Evolutionary conservation across 192 early-diverging fungal genomes (phyloP).

Genomic region (Entomortierella beljakovae): DNA sequence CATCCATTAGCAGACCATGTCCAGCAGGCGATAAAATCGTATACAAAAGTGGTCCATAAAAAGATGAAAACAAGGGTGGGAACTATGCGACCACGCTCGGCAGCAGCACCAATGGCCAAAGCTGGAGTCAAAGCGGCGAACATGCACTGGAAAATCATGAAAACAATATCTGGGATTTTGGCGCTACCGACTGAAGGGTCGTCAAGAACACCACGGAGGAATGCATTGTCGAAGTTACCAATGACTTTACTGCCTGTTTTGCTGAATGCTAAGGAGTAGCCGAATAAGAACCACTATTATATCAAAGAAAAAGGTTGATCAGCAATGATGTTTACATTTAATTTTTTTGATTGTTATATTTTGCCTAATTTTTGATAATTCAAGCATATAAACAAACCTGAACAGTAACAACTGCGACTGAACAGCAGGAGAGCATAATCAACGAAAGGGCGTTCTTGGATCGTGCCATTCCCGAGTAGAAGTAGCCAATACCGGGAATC

Average conservation of each 20-base stretch:
- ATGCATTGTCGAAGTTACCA: conserved; percentile 84
- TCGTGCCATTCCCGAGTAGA: conserved; percentile 95
- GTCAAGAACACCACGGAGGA: conserved; percentile 66
- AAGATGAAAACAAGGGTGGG: conserved; percentile 93
- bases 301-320: neutral
- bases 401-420: conserved; percentile 87
- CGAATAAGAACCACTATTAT: conserved; percentile 87
- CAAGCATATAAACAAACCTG: conserved; percentile 64
- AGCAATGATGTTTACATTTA: neutral
- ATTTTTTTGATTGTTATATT: neutral
- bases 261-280: conserved; percentile 89
- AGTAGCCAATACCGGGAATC: conserved; percentile 94
- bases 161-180: conserved; percentile 80
- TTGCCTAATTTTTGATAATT: too few relatives aligned
- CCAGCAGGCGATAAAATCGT: conserved; percentile 96
- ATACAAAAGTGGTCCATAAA: conserved; percentile 93
- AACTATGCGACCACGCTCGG: conserved; percentile 88
- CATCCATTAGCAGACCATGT: conserved; percentile 92
- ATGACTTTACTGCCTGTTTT: conserved; percentile 79
- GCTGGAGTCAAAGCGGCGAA: conserved; percentile 94
- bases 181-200: conserved; percentile 67
- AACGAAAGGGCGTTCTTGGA: conserved; percentile 93
- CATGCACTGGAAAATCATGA: conserved; percentile 90
- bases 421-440: conserved; percentile 84
- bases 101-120: conserved; percentile 89